These are phyloP conservation scores for Clonostachys byssicola DNA, from an alignment of 2,329 filamentous ascomycete species.

Conservation along the genomic window DNA sequence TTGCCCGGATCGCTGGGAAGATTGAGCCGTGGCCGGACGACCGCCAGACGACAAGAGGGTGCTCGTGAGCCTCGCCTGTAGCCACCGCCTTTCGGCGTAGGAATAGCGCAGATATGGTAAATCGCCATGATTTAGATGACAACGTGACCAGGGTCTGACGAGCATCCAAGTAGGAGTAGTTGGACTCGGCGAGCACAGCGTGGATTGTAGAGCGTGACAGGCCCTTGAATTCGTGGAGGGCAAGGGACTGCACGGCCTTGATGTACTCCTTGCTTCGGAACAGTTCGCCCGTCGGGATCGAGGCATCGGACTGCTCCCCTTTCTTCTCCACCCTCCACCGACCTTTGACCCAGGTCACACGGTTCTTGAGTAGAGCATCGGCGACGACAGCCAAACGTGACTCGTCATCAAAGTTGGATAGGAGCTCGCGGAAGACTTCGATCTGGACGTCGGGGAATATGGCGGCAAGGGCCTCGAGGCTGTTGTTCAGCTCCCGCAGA, in stretches of 20 bases:
- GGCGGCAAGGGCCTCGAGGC: conserved; percentile 63
- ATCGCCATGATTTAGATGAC: conserved; percentile 73
- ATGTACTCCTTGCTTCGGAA: conserved; percentile 68
- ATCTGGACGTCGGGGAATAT: conserved; percentile 79
- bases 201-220: conserved; percentile 70
- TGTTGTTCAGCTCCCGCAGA: conserved; percentile 64
- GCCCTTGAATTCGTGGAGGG: conserved; percentile 73
- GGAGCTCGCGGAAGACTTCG: conserved; percentile 80
- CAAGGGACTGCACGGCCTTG: conserved; percentile 61
- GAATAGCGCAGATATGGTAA: conserved; percentile 68
- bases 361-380: conserved; percentile 71
- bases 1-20: conserved; percentile 59
- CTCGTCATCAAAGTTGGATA: conserved; percentile 69
- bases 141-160: conserved; percentile 65
- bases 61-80: conserved; percentile 49
- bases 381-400: conserved; percentile 74
- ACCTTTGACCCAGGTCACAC: conserved; percentile 66
- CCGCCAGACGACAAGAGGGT: conserved; percentile 61
- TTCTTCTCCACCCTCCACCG: conserved; percentile 49
- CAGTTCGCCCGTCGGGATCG: conserved; percentile 53
- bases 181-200: conserved; percentile 75
- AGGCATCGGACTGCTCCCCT: not conserved
- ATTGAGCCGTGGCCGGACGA: conserved; percentile 50
- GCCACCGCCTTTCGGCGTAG: conserved; percentile 56
- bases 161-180: conserved; percentile 72